phyloP scores from a whole-genome alignment of 306 rosid genomes.

The Lablab purpureus region DNA sequence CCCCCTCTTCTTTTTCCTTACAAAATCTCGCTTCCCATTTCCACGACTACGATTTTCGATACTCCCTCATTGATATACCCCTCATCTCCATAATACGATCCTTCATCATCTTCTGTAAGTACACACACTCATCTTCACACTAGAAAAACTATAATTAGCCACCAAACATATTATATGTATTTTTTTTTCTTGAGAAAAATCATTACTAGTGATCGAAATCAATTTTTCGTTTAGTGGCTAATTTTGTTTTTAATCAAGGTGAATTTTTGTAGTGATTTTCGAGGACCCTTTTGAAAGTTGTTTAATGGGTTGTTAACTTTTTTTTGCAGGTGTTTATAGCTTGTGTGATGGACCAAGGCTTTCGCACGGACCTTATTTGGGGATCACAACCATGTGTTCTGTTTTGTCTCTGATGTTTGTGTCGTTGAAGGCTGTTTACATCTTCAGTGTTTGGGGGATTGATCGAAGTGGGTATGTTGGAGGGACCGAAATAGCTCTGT shows the following conservation, averaged over 20 bases:
- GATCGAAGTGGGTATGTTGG: constrained; percentile 53
- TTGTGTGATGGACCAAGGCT: constrained; percentile 88
- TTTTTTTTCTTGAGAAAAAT: too few relatives aligned
- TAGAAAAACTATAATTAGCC: neutral
- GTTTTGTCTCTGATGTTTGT: constrained; percentile 77
- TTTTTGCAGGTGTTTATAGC: constrained; percentile 78
- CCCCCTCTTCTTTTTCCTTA: constrained; percentile 57
- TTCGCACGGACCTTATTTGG: constrained; percentile 86
- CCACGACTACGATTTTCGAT: constrained; percentile 77
- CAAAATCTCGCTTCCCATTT: constrained; percentile 69
- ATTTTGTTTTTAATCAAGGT: neutral
- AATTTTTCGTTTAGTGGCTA: neutral
- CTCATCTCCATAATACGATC: constrained; percentile 77
- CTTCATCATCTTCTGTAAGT: constrained; percentile 87
- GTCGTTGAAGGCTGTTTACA: constrained; percentile 77
- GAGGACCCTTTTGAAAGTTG: constrained; percentile 39
- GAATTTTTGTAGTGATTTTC: neutral
- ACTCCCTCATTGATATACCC: constrained; percentile 92
- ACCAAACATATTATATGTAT: neutral
- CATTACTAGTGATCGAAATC: neutral
- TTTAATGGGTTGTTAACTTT: neutral
- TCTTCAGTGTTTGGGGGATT: constrained; percentile 51
- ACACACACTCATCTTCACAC: neutral
- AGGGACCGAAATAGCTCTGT: constrained; percentile 69
- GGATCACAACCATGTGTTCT: constrained; percentile 77